Conservation (phyloP, 2,329 filamentous ascomycete genomes). For the Penicillium freii region DNA sequence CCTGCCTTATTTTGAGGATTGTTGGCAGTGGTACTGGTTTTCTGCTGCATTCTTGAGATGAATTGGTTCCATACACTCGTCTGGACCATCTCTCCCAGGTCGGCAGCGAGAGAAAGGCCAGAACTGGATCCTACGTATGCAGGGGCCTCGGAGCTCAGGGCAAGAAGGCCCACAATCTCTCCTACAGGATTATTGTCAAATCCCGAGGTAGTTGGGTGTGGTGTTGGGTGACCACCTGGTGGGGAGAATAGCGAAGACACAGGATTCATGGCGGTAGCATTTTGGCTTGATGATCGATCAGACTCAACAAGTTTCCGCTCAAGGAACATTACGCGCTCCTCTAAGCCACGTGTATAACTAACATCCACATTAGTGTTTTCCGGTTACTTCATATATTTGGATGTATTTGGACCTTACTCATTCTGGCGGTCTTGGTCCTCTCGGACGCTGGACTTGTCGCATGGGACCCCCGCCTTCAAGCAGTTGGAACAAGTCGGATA, state of each 20-base stretch:
- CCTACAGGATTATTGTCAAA: constrained; percentile 38
- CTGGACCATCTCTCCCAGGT: constrained; percentile 55
- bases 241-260: constrained; percentile 26
- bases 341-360: constrained; percentile 45
- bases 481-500: constrained; percentile 49
- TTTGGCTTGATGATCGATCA: constrained; percentile 12
- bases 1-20: constrained; percentile 7
- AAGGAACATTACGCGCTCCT: constrained; percentile 45
- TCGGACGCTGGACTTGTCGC: constrained; percentile 45
- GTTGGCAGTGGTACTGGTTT: constrained; percentile 17
- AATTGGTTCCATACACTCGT: constrained; percentile 56
- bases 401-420: constrained; percentile 27
- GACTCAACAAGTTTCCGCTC: constrained; percentile 34
- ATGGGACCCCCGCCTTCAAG: constrained; percentile 41
- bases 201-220: constrained; percentile 20
- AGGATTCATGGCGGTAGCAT: constrained; percentile 14
- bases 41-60: constrained; percentile 31
- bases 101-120: constrained; percentile 50
- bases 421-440: constrained; percentile 39
- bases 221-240: constrained; percentile 19
- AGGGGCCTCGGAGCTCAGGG: constrained; percentile 48
- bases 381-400: background rate
- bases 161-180: constrained; percentile 52
- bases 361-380: constrained; percentile 5
- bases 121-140: constrained; percentile 53